These are phyloP conservation scores for Collybia mongolica DNA, from an alignment of 768 basidiomycete genomes.

Conservation along the genomic window DNA sequence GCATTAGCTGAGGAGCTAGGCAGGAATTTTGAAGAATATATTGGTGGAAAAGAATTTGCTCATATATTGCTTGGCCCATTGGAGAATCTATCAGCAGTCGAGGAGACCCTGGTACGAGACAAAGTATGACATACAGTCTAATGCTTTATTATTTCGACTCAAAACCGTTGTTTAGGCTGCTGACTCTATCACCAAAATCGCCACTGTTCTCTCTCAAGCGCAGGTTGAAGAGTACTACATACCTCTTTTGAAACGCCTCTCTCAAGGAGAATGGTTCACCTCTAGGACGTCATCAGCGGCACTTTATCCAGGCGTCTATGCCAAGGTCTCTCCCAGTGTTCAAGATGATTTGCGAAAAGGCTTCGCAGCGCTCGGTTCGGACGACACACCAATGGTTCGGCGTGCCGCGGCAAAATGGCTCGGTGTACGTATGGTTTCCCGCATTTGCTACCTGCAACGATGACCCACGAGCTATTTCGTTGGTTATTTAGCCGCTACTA, in stretches of 20 bases:
- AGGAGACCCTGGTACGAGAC: constrained; percentile 96
- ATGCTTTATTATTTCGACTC: constrained; percentile 8
- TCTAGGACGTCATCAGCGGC: constrained; percentile 95
- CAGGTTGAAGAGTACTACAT: constrained; percentile 91
- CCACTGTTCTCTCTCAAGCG: constrained; percentile 66
- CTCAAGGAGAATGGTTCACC: constrained; percentile 98
- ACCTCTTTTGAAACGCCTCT: constrained; percentile 85
- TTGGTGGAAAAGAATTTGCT: constrained; percentile 86
- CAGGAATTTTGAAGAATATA: constrained; percentile 87
- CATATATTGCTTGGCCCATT: constrained; percentile 88
- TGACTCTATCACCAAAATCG: constrained; percentile 92
- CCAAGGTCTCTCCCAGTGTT: constrained; percentile 64
- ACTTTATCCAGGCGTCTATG: constrained; percentile 88
- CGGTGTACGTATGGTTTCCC: constrained; percentile 60
- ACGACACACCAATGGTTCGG: constrained; percentile 99
- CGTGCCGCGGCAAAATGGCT: constrained; percentile 96
- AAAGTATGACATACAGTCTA: constrained; percentile 58
- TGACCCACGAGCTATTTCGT: background rate
- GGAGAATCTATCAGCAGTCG: constrained; percentile 94
- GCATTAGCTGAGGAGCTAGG: constrained; percentile 96
- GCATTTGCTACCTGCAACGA: background rate
- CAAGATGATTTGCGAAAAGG: constrained; percentile 90
- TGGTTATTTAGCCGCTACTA: constrained; percentile 60
- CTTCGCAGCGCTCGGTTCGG: constrained; percentile 78
- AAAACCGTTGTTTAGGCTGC: constrained; percentile 69